These are phyloP conservation scores for Musa schizocarpa DNA, from an alignment of 176 grass and related monocot species.

Conservation along the genomic window DNA sequence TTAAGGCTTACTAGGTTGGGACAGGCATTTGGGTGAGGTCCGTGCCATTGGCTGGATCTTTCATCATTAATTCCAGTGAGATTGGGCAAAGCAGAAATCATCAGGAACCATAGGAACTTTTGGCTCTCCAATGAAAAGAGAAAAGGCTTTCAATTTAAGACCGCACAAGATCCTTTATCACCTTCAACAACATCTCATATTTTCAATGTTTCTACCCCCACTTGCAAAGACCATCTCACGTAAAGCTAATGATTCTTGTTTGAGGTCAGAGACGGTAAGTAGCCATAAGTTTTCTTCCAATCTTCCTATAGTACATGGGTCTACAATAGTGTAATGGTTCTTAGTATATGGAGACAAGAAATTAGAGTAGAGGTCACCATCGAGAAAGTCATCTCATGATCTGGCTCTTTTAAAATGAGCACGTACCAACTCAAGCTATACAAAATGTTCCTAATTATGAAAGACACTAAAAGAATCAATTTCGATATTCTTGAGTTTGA, in stretches of 20 bases:
- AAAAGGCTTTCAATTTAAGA: constrained; percentile 40
- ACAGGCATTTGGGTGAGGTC: not conserved
- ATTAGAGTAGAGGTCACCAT: constrained; percentile 50
- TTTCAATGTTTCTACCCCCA: constrained; percentile 67
- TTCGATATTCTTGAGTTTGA: not conserved
- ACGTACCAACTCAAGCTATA: not conserved
- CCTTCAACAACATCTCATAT: constrained; percentile 92
- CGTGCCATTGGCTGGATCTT: constrained; percentile 58
- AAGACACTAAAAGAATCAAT: not conserved
- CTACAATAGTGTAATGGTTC: constrained; percentile 31
- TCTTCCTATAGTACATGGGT: constrained; percentile 40
- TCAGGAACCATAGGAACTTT: constrained; percentile 47
- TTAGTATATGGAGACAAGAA: constrained; percentile 62
- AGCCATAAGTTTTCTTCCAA: constrained; percentile 64
- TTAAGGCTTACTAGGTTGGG: not conserved
- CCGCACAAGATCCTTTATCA: constrained; percentile 91
- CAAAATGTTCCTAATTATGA: not conserved
- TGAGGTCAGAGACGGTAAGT: constrained; percentile 72
- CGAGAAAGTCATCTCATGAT: not conserved
- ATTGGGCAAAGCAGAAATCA: constrained; percentile 83
- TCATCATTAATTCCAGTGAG: constrained; percentile 76
- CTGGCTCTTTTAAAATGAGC: constrained; percentile 2
- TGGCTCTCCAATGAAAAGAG: constrained; percentile 11
- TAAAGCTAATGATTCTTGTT: constrained; percentile 83
- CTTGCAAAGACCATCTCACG: constrained; percentile 81